Base-by-base conservation (phyloP, 768 basidiomycete species). In the Naematelia encephala region DNA sequence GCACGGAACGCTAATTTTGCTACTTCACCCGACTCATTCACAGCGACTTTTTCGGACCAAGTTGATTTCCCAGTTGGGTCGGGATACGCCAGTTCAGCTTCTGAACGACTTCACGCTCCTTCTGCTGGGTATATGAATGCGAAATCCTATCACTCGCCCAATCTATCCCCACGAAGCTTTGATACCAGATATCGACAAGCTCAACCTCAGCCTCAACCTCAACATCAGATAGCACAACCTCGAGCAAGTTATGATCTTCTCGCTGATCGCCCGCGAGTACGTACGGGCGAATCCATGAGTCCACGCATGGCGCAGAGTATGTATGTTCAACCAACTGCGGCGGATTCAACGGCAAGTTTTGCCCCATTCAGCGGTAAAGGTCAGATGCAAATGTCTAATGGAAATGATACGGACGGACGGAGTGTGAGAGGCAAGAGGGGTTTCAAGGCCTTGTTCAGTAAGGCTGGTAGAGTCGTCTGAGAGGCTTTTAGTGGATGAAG, bases 361-460 rank as follows among this genome's bases (percentile, higher is more conserved):
- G 4, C 45, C 1, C 28, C 14, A 54, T 13, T 30, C 16, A 42
- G 19, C 8, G 39, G 52, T 14, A 54, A 42, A 48, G 46, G 54
- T 22, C 45, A 50, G 47, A 19, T 19, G 22, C 49, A 57, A 19
- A 47, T 25, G 28, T 58, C 50, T 51, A 28, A 57, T 51, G 42
- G 51, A 26, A 29, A 34, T 42, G 43, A 49, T 27, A 34, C 21
- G 34, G 51, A 43, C 26, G 61, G 48, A 16, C 50, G 60, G 30
- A 54, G 49, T 4, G 49, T 44, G 29, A 50, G 10, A 29, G 55
- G 50, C 2, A 63, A 57, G 30, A 61, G 54, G 29, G 69, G 69
- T 13, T 54, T 70, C 39, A 70, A 65, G 58, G 63, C 61, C 43
- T 56, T 67, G 46, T 70, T 70, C 45, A 62, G 64, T 21, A 69